These are phyloP conservation scores for Cryptomeria japonica DNA, from an alignment of 75 land plant species.

Conservation along the genomic window DNA sequence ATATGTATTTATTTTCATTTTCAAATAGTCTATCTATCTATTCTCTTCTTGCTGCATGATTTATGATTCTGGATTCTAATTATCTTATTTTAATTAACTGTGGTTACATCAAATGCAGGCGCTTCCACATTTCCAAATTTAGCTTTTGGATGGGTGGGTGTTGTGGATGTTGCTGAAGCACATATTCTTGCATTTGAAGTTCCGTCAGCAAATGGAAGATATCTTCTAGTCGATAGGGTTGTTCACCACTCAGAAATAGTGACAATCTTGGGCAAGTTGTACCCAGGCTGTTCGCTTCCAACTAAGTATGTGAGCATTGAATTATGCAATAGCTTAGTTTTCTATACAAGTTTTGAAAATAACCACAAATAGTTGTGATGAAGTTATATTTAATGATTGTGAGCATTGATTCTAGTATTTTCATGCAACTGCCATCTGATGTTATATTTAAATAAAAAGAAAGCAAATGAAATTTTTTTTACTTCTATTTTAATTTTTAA, in stretches of 20 bases:
- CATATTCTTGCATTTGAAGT: conserved; percentile 27
- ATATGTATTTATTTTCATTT: neutral
- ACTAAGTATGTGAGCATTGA: conserved; percentile 11
- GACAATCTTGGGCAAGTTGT: neutral
- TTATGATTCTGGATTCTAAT: neutral
- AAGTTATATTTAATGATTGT: neutral
- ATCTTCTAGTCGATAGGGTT: conserved; percentile 14
- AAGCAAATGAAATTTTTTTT: neutral
- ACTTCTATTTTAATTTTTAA: neutral
- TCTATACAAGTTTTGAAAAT: neutral
- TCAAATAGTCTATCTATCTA: neutral
- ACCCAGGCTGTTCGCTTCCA: conserved; percentile 7
- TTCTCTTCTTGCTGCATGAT: neutral
- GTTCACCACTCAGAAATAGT: conserved; percentile 18
- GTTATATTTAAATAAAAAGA: neutral
- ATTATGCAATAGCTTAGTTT: neutral
- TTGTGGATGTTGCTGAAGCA: conserved; percentile 28
- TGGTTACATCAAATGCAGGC: conserved; percentile 5
- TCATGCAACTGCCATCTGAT: neutral
- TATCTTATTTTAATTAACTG: neutral
- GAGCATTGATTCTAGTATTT: neutral
- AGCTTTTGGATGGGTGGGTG: conserved; percentile 22
- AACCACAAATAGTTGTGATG: neutral
- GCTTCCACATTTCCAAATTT: conserved; percentile 18
- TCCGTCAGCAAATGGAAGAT: conserved; percentile 21